phyloP scores from a whole-genome alignment of 768 basidiomycete genomes.

The Boletus vinaceobasis region DNA sequence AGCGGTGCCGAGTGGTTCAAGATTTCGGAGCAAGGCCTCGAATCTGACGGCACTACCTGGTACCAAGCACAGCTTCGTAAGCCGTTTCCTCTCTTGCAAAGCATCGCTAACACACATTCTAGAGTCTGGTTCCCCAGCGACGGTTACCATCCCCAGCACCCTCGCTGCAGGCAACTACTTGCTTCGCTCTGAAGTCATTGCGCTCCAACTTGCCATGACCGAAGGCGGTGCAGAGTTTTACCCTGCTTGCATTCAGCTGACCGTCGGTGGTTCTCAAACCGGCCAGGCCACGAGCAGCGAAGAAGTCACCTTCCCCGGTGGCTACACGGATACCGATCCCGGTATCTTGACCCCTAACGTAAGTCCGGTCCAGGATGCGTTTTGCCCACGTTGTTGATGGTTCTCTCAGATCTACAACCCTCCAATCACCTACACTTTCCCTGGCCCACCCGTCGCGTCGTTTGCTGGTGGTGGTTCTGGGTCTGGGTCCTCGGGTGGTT shows the following conservation, averaged over 20 bases:
- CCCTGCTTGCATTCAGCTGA: slow-evolving; percentile 25
- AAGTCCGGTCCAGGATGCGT: background rate
- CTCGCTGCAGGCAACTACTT: slow-evolving; percentile 69
- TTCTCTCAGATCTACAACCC: slow-evolving; percentile 26
- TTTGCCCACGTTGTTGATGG: background rate
- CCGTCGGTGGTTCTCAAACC: slow-evolving; percentile 27
- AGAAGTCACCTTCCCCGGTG: slow-evolving; percentile 65
- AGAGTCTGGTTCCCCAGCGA: slow-evolving; percentile 40
- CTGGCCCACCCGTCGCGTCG: slow-evolving; percentile 46
- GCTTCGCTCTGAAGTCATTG: slow-evolving; percentile 72
- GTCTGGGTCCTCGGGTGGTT: slow-evolving; percentile 2
- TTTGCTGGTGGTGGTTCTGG: slow-evolving; percentile 30
- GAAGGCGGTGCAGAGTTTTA: slow-evolving; percentile 51
- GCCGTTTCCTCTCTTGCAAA: slow-evolving; percentile 7
- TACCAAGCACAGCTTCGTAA: slow-evolving; percentile 46
- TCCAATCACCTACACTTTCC: slow-evolving; percentile 41
- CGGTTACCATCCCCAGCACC: slow-evolving; percentile 42
- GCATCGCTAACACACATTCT: background rate
- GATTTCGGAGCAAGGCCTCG: slow-evolving; percentile 51
- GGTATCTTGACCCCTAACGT: slow-evolving; percentile 58
- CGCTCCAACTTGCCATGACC: slow-evolving; percentile 58
- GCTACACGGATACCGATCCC: slow-evolving; percentile 62
- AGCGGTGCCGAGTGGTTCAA: slow-evolving; percentile 69
- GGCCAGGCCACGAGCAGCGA: slow-evolving; percentile 21
- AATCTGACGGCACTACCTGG: slow-evolving; percentile 40